Conservation (phyloP, 2,329 filamentous ascomycete species). For the Neonectria coccinea region DNA sequence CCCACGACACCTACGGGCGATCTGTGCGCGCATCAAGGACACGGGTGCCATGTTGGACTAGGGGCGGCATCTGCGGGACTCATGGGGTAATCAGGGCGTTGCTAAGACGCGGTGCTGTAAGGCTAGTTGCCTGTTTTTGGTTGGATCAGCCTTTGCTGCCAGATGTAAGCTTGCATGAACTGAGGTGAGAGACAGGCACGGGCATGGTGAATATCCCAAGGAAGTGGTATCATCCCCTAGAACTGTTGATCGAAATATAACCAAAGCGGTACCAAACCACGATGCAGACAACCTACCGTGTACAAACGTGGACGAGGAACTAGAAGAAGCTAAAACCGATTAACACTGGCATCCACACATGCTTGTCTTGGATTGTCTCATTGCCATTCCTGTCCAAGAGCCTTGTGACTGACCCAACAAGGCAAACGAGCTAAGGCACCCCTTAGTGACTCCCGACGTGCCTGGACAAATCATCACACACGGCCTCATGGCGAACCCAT, state of each 20-base stretch:
- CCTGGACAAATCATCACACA: neutral
- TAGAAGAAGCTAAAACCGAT: neutral
- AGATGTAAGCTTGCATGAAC: neutral
- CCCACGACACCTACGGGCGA: constrained; percentile 20
- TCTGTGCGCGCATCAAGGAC: neutral
- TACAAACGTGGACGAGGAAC: neutral
- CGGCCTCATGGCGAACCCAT: constrained; percentile 6
- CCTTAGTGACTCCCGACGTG: neutral
- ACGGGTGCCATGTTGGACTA: neutral
- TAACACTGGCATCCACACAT: neutral
- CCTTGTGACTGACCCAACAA: neutral
- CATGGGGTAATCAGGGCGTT: neutral
- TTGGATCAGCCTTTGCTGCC: neutral
- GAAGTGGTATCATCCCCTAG: constrained; percentile 18
- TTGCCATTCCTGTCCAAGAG: constrained; percentile 11
- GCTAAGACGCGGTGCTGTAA: neutral
- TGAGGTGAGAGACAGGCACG: neutral
- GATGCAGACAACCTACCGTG: neutral
- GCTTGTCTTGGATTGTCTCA: constrained; percentile 17
- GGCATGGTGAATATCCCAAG: neutral
- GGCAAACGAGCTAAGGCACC: constrained; percentile 10
- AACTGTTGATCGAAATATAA: constrained; percentile 21
- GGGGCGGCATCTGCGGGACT: neutral
- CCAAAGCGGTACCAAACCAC: neutral
- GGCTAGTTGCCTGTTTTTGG: constrained; percentile 17